These are phyloP conservation scores for Colletotrichum lentis DNA, from an alignment of 2,329 filamentous ascomycete genomes.

Conservation along the genomic window DNA sequence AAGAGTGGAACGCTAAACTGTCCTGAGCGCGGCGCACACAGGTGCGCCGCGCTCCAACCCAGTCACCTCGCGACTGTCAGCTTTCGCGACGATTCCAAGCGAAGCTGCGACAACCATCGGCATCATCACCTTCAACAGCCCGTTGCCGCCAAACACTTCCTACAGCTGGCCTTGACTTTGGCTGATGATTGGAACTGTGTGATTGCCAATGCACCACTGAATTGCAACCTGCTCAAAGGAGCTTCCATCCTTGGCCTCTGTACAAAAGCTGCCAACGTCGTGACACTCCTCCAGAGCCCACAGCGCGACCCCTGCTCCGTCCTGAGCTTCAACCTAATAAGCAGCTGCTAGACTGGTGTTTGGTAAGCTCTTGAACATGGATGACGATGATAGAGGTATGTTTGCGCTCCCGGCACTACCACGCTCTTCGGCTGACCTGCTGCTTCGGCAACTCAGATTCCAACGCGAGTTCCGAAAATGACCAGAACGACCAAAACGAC, in stretches of 20 bases:
- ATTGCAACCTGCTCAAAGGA: neutral
- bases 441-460: slow-evolving; percentile 41
- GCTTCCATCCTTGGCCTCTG: neutral
- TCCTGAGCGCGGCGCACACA: slow-evolving; percentile 1
- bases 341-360: neutral
- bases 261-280: slow-evolving; percentile 8
- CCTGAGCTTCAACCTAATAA: neutral
- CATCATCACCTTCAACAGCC: neutral
- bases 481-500: slow-evolving; percentile 62
- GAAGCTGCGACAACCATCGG: neutral
- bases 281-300: neutral
- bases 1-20: slow-evolving; percentile 5
- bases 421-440: neutral
- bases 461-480: slow-evolving; percentile 57
- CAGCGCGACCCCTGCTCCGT: neutral
- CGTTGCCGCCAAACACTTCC: neutral
- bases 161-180: neutral
- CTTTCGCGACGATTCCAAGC: slow-evolving; percentile 22
- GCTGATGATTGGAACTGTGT: neutral
- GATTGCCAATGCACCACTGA: neutral
- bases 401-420: too few relatives aligned
- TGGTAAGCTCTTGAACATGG: slow-evolving; percentile 38
- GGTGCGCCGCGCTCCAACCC: slow-evolving; percentile 15
- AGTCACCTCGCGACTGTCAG: slow-evolving; percentile 35
- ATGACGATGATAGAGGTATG: slow-evolving; percentile 45